Evolutionary conservation across 306 rosid species (phyloP).

Genomic region (Cyclanthera cordifolia): DNA sequence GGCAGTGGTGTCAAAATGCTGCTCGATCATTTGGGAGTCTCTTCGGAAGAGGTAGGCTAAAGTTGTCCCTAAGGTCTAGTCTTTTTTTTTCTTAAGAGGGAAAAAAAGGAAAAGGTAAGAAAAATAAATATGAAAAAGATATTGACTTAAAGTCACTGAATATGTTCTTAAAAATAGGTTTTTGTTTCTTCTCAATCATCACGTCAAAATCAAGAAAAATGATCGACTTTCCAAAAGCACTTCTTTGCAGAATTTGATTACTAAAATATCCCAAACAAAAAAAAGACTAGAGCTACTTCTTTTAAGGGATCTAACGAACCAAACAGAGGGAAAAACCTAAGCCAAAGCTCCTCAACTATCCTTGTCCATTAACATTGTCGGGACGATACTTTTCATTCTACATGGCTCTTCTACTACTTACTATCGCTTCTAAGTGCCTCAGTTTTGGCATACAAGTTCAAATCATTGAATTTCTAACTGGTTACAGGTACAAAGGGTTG

Average conservation of each 20-base stretch:
- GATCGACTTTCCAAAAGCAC: neutral
- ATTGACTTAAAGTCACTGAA: neutral
- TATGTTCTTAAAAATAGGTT: neutral
- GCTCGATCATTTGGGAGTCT: constrained; percentile 76
- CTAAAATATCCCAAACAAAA: neutral
- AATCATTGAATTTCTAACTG: neutral
- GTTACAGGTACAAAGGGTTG: neutral
- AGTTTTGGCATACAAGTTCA: neutral
- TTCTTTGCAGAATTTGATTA: neutral
- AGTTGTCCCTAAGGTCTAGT: neutral
- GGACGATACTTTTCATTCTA: neutral
- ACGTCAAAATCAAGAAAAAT: neutral
- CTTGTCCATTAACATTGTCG: neutral
- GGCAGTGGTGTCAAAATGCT: constrained; percentile 70
- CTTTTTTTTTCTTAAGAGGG: neutral
- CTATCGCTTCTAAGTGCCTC: neutral
- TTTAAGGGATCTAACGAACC: neutral
- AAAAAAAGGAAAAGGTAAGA: neutral
- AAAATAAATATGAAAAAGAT: neutral
- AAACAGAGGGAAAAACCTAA: neutral
- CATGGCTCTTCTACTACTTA: neutral
- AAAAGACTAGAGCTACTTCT: neutral
- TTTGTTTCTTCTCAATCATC: neutral
- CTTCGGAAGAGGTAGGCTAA: constrained; percentile 54
- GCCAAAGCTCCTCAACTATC: neutral